Evolutionary conservation across 179 eudicot genomes (phyloP).

Genomic region (Beta macrorhiza): DNA sequence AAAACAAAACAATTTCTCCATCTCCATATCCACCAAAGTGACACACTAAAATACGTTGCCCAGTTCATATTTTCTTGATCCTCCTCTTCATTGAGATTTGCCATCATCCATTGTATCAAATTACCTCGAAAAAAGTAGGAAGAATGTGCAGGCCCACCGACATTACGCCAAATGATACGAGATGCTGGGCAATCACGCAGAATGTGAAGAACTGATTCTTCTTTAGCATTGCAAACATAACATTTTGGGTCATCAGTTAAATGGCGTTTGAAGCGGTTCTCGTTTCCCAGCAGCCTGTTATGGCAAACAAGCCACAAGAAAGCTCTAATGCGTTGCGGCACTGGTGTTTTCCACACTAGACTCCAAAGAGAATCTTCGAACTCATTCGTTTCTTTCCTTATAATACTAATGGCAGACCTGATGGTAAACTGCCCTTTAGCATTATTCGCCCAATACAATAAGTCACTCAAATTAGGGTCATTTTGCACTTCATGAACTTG

Average conservation of each 20-base stretch:
- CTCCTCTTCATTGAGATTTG: too few species aligned
- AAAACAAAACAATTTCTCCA: too few species aligned
- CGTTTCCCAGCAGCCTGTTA: neutral
- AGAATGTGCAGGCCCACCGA: neutral
- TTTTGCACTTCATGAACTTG: too few species aligned
- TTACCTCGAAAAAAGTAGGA: neutral
- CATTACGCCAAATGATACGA: neutral
- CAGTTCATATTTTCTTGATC: too few species aligned
- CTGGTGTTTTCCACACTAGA: neutral
- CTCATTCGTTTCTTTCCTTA: too few species aligned
- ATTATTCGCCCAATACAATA: too few species aligned
- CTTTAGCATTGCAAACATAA: neutral
- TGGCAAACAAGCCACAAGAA: neutral
- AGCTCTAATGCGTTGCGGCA: neutral
- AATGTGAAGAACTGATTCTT: neutral
- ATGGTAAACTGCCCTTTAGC: too few species aligned
- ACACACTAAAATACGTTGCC: too few species aligned
- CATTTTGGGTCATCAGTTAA: neutral
- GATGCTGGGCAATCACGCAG: neutral
- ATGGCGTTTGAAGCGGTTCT: neutral
- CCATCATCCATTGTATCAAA: too few species aligned
- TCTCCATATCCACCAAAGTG: too few species aligned
- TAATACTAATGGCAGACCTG: too few species aligned
- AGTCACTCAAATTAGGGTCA: too few species aligned
- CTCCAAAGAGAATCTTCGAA: neutral